These are phyloP conservation scores for Delitschia confertaspora DNA, from an alignment of 495 filamentous ascomycete genomes.

Conservation along the genomic window DNA sequence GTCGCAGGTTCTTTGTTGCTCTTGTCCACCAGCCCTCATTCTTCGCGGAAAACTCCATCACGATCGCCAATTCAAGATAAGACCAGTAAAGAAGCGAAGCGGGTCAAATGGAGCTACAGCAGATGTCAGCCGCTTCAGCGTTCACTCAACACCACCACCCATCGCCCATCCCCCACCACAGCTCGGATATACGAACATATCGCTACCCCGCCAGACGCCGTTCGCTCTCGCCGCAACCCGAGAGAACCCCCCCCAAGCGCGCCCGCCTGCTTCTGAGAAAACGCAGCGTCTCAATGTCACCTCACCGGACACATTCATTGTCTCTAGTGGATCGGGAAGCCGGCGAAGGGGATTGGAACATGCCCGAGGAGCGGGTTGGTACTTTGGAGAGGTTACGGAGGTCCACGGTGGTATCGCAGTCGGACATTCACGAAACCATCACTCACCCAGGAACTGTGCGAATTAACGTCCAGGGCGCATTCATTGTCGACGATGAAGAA, in stretches of 20 bases:
- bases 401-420: constrained; percentile 9
- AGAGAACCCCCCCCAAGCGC: constrained; percentile 12
- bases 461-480: constrained; percentile 93
- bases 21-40: constrained; percentile 26
- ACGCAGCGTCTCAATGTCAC: constrained; percentile 20
- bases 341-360: constrained; percentile 7
- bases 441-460: constrained; percentile 74
- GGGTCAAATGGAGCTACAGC: constrained; percentile 21
- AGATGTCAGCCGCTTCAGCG: constrained; percentile 13
- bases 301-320: constrained; percentile 3
- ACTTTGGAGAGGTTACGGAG: constrained; percentile 2
- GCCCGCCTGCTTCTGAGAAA: constrained; percentile 21
- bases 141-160: constrained; percentile 7
- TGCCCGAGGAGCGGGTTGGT: background rate
- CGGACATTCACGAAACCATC: constrained; percentile 61
- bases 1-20: background rate
- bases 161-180: constrained; percentile 1
- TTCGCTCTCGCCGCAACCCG: constrained; percentile 6
- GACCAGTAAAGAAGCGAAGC: constrained; percentile 21
- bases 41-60: constrained; percentile 24
- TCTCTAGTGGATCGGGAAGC: constrained; percentile 9
- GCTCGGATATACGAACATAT: no score
- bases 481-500: constrained; percentile 68
- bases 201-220: background rate
- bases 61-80: constrained; percentile 8